Conservation (phyloP, 2,329 filamentous ascomycete genomes). For the Fonsecaea monophora region DNA sequence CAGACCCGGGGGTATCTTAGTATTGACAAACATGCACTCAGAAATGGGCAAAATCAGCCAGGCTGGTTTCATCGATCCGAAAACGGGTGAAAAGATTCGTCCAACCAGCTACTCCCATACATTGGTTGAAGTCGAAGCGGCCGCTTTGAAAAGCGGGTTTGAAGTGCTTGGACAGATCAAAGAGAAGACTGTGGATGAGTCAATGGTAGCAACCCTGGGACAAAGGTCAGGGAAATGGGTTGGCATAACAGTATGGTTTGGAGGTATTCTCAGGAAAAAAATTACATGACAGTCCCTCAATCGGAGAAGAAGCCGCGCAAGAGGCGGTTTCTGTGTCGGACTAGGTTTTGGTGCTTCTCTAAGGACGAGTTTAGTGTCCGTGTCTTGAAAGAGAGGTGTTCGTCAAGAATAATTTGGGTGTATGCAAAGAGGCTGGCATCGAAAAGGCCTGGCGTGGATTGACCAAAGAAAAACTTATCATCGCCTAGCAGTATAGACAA, state of each 20-base stretch:
- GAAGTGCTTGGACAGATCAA: conserved; percentile 50
- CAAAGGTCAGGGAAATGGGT: conserved; percentile 68
- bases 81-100: conserved; percentile 63
- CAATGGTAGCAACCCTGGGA: conserved; percentile 66
- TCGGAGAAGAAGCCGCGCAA: conserved; percentile 43
- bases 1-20: conserved; percentile 55
- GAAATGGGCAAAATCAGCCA: conserved; percentile 64
- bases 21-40: conserved; percentile 73
- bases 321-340: conserved; percentile 68
- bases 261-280: conserved; percentile 54
- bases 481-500: conserved; percentile 65
- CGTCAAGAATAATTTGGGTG: conserved; percentile 77
- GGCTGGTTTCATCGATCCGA: conserved; percentile 66
- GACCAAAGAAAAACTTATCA: conserved; percentile 67
- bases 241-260: conserved; percentile 62
- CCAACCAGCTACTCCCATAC: conserved; percentile 66
- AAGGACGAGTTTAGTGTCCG: conserved; percentile 66
- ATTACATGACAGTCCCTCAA: conserved; percentile 18
- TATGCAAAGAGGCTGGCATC: conserved; percentile 92
- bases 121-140: conserved; percentile 59
- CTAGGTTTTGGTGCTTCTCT: conserved; percentile 65
- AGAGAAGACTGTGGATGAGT: conserved; percentile 58
- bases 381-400: conserved; percentile 64
- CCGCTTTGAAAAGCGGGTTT: conserved; percentile 57
- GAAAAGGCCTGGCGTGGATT: conserved; percentile 70